Percentiles rank a stretch among this genome's conserved stretches.
Evolutionary conservation across 257 asterid species (phyloP).

Genomic region (Verbena officinalis): DNA sequence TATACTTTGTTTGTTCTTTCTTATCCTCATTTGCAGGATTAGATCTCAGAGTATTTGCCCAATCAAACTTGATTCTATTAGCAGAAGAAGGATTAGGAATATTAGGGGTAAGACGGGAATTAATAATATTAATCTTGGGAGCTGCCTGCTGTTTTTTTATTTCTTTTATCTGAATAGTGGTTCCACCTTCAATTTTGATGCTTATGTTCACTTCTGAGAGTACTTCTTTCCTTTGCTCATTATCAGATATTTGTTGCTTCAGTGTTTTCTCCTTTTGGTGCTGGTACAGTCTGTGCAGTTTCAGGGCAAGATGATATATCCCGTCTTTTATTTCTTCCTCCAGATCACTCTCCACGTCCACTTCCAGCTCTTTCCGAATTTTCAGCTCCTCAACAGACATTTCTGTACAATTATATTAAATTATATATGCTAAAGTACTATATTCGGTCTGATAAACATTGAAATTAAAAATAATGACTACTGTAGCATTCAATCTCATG

Average conservation of each 20-base stretch:
- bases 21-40: constrained; percentile 4
- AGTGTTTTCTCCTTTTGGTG: constrained; percentile 41
- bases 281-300: constrained; percentile 58
- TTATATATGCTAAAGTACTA: too few relatives aligned
- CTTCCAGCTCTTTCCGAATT: constrained; percentile 58
- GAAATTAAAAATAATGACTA: too few relatives aligned
- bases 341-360: constrained; percentile 53
- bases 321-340: constrained; percentile 72
- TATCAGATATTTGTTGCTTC: not conserved
- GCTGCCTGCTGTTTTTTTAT: constrained; percentile 46
- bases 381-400: constrained; percentile 57
- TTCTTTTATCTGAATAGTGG: constrained; percentile 58
- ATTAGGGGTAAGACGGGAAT: not conserved
- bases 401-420: not conserved
- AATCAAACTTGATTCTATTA: constrained; percentile 42
- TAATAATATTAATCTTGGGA: too few relatives aligned
- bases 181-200: constrained; percentile 67
- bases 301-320: constrained; percentile 58
- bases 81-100: not conserved
- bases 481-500: too few relatives aligned
- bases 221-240: constrained; percentile 5
- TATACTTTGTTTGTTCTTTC: constrained; percentile 1
- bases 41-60: constrained; percentile 64
- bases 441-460: too few relatives aligned
- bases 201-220: constrained; percentile 62